Evolutionary conservation across 805 yeast genomes (phyloP).

Genomic region (Yamadazyma sp.): DNA sequence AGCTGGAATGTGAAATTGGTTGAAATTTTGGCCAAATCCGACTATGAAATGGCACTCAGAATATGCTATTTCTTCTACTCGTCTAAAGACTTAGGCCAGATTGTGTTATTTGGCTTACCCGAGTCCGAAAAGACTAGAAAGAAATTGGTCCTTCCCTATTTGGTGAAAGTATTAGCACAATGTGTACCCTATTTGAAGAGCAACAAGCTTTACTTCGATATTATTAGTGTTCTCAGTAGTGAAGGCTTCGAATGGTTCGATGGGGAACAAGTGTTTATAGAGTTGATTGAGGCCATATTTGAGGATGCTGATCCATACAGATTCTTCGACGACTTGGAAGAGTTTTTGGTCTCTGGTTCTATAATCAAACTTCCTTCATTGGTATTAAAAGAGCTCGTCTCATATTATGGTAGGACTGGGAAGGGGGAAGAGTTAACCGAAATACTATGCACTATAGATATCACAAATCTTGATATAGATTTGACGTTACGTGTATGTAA

Average conservation of each 20-base stretch:
- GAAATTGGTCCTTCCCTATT: constrained; percentile 47
- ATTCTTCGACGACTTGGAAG: constrained; percentile 55
- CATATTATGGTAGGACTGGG: constrained; percentile 39
- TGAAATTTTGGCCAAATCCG: constrained; percentile 45
- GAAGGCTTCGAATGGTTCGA: neutral
- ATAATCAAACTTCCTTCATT: constrained; percentile 58
- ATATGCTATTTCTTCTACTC: constrained; percentile 53
- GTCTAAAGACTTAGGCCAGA: constrained; percentile 43
- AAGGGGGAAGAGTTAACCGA: constrained; percentile 59
- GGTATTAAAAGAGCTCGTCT: constrained; percentile 62
- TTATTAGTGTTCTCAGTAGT: constrained; percentile 2
- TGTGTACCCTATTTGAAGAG: constrained; percentile 45
- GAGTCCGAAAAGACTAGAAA: constrained; percentile 43
- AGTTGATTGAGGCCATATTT: constrained; percentile 22
- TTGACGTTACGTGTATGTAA: constrained; percentile 64
- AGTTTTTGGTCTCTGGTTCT: constrained; percentile 47
- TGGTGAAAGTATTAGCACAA: constrained; percentile 57
- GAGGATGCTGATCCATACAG: constrained; percentile 23
- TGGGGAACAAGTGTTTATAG: neutral
- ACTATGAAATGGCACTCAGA: constrained; percentile 56
- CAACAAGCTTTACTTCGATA: constrained; percentile 10
- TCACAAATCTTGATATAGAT: constrained; percentile 73
- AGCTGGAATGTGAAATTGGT: constrained; percentile 71
- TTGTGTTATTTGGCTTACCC: constrained; percentile 61
- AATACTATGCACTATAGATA: constrained; percentile 66